Base-by-base conservation (phyloP, 192 early-diverging fungal species). In the Jimgerdemannia flammicorona region DNA sequence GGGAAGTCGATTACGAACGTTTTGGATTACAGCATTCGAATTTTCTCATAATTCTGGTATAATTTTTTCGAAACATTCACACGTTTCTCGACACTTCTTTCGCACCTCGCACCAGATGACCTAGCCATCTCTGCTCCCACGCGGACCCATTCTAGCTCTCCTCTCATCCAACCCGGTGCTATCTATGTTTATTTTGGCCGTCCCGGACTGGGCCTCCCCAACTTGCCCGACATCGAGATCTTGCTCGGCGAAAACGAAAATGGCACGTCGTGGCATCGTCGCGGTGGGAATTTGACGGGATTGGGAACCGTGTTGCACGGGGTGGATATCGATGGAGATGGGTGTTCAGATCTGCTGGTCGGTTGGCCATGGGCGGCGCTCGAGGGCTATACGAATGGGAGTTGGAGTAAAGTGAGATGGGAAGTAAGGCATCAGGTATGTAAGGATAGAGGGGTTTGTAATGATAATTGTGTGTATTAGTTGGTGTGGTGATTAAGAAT, bases 301-400 rank as follows among this genome's bases (percentile, higher is more conserved):
- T 74, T 78, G 3, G 80, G 74, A 67, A 67, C 74, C 10, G 3
- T 20, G 49, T 70, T 78, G 18, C 43, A 2, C 4, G 44, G 67
- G 3, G 77, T 78, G 43, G 74, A 70, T 44, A 70, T 72, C 14
- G 68, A 74, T 10, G 64, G 75, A 43, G 78, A 78, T 70, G 63
- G 67, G 14, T 81, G 80, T 42, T 71, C 78, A 19, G 77, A 81
- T 68, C 67, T 81, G 43, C 39, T 78, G 44, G 17, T 81, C 40
- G 74, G 80, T 43, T 81, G 80, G 43, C 64, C 77, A 3, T 77
- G 78, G 39, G 59, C 76, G 6, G 71, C 72, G 7, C 74, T 81
- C 18, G 39, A 75, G 49, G 80, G 78, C 10, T 66, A 72, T 17
- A 44, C 59, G 19, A 72, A 59, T 59, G 49, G 49, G 6, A 59